These are phyloP conservation scores for Arthrobotrys pseudoclavata DNA, from an alignment of 2,329 filamentous ascomycete species.

Conservation along the genomic window DNA sequence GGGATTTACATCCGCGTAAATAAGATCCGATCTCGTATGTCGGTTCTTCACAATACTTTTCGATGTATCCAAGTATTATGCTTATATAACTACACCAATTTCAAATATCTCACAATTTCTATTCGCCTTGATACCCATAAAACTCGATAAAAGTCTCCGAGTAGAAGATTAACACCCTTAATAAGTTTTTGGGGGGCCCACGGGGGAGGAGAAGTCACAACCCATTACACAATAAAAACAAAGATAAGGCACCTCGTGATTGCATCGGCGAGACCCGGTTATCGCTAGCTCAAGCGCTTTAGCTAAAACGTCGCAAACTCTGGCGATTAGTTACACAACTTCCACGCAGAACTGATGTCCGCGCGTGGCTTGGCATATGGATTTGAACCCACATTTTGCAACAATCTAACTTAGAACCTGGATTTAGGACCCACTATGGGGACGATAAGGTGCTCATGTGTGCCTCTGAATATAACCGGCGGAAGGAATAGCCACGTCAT, in stretches of 20 bases:
- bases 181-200: not conserved
- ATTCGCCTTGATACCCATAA: too few species aligned
- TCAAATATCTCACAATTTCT: too few species aligned
- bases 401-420: slow-evolving; percentile 11
- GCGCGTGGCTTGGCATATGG: slow-evolving; percentile 13
- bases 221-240: not conserved
- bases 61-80: too few species aligned
- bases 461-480: slow-evolving; percentile 19
- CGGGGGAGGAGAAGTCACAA: not conserved
- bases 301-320: slow-evolving; percentile 5
- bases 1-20: too few species aligned
- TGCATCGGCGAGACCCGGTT: slow-evolving; percentile 16
- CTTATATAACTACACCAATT: too few species aligned
- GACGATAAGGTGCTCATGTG: slow-evolving; percentile 6
- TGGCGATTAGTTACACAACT: slow-evolving; percentile 21
- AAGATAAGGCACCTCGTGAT: slow-evolving; percentile 5
- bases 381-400: slow-evolving; percentile 5
- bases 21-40: too few species aligned
- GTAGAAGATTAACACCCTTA: not conserved
- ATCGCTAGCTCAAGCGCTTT: slow-evolving; percentile 21
- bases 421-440: slow-evolving; percentile 3
- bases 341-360: not conserved
- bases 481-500: slow-evolving; percentile 7
- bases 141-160: not conserved
- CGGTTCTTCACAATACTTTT: too few species aligned